Evolutionary conservation across 2,329 filamentous ascomycete genomes (phyloP).

Genomic region (Penicillium sp.): DNA sequence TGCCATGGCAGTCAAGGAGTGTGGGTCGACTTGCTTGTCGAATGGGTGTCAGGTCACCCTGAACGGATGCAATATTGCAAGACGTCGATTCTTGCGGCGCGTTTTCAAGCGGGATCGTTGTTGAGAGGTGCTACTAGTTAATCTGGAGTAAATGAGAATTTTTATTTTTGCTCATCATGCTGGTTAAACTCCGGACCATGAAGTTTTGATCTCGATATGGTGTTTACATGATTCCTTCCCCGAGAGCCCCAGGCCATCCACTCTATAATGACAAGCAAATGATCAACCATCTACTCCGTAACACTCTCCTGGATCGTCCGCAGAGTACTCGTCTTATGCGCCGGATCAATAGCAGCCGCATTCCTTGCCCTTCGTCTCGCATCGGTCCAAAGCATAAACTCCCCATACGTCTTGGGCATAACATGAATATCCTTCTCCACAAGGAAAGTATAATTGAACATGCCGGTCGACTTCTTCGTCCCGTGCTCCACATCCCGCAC

Average conservation of each 20-base stretch:
- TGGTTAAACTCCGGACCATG: too few relatives aligned
- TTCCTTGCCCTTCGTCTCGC: conserved; percentile 58
- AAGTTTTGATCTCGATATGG: too few relatives aligned
- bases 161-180: too few relatives aligned
- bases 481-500: conserved; percentile 73
- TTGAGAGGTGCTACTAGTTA: too few relatives aligned
- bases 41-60: too few relatives aligned
- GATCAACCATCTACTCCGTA: conserved; percentile 34
- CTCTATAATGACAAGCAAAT: background rate
- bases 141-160: too few relatives aligned
- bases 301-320: conserved; percentile 39
- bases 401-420: conserved; percentile 64
- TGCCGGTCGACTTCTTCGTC: conserved; percentile 66
- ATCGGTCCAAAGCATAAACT: conserved; percentile 68
- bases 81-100: too few relatives aligned
- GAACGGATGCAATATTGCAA: too few relatives aligned
- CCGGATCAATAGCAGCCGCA: conserved; percentile 48
- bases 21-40: too few relatives aligned
- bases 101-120: too few relatives aligned
- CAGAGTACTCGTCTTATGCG: conserved; percentile 37
- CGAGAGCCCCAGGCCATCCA: background rate
- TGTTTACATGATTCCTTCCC: background rate
- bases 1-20: too few relatives aligned
- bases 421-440: conserved; percentile 66
- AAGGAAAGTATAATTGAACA: conserved; percentile 75